These are phyloP conservation scores for Sarocladium brachiariae DNA, from an alignment of 2,329 filamentous ascomycete species.

Conservation along the genomic window DNA sequence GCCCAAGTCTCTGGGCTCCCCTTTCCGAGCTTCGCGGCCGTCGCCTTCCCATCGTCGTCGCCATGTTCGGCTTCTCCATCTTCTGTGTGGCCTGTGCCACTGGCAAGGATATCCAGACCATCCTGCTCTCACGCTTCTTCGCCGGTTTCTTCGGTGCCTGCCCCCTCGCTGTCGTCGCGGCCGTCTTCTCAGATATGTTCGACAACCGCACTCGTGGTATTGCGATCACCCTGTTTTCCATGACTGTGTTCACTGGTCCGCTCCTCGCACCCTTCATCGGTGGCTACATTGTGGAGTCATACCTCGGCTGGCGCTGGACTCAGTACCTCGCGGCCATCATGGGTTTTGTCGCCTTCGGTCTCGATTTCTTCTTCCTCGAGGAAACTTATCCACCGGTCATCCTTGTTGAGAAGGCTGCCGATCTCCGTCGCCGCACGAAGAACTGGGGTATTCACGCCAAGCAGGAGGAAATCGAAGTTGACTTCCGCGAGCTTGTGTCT, in stretches of 20 bases:
- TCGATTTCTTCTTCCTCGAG: slow-evolving; percentile 56
- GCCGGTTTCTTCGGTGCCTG: slow-evolving; percentile 65
- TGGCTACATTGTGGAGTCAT: slow-evolving; percentile 56
- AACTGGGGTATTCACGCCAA: slow-evolving; percentile 68
- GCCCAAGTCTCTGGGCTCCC: slow-evolving; percentile 66
- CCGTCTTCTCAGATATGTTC: slow-evolving; percentile 67
- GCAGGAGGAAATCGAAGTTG: slow-evolving; percentile 64
- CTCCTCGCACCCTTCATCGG: slow-evolving; percentile 63
- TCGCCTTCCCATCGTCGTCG: slow-evolving; percentile 50
- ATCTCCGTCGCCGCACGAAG: slow-evolving; percentile 55
- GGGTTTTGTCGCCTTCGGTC: slow-evolving; percentile 51
- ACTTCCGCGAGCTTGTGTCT: slow-evolving; percentile 54
- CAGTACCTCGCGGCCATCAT: slow-evolving; percentile 28
- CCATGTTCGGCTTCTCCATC: slow-evolving; percentile 64
- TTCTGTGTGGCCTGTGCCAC: slow-evolving; percentile 60
- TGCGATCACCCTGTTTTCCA: slow-evolving; percentile 36
- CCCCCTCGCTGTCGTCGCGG: slow-evolving; percentile 61
- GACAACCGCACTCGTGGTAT: slow-evolving; percentile 54
- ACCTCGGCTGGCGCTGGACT: slow-evolving; percentile 59
- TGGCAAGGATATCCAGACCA: slow-evolving; percentile 60
- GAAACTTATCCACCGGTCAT: slow-evolving; percentile 67
- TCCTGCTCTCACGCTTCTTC: slow-evolving; percentile 69
- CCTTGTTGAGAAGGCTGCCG: slow-evolving; percentile 52
- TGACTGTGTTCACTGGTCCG: slow-evolving; percentile 57
- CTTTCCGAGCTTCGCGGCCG: slow-evolving; percentile 66